phyloP scores from a whole-genome alignment of 2,329 filamentous ascomycete genomes.

The Pestalotiopsis sp. region DNA sequence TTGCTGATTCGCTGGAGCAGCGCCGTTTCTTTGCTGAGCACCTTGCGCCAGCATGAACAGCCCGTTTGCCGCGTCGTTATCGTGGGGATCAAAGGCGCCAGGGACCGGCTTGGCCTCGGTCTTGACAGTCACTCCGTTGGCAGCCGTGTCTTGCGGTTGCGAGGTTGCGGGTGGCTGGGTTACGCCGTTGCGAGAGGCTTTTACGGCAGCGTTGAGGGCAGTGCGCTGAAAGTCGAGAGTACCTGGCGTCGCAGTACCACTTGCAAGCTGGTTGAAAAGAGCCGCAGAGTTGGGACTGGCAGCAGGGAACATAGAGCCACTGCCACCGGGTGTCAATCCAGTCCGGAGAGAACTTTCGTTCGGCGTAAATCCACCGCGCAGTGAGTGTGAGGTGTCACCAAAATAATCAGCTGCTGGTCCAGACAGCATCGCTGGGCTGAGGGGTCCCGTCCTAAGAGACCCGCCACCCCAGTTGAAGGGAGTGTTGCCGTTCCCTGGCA shows the following conservation, averaged over 20 bases:
- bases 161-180: conserved; percentile 42
- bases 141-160: conserved; percentile 53
- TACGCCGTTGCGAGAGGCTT: conserved; percentile 54
- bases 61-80: conserved; percentile 94
- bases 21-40: conserved; percentile 55
- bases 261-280: conserved; percentile 77
- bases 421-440: conserved; percentile 97
- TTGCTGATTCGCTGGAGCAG: conserved; percentile 47
- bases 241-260: conserved; percentile 82
- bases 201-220: conserved; percentile 77
- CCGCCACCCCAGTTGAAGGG: conserved; percentile 80
- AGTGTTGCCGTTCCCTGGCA: conserved; percentile 73
- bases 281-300: conserved; percentile 86
- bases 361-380: conserved; percentile 87
- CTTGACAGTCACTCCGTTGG: conserved; percentile 47
- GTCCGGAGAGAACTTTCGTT: conserved; percentile 95
- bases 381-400: conserved; percentile 69
- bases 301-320: conserved; percentile 95
- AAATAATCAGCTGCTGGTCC: conserved; percentile 89
- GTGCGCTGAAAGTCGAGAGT: conserved; percentile 95
- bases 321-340: conserved; percentile 89
- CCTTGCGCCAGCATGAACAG: conserved; percentile 86
- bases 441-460: conserved; percentile 85
- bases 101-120: conserved; percentile 52
- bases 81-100: conserved; percentile 82